Base-by-base conservation (phyloP, 1,139 yeast genomes). In the Candida labiduridarum region DNA sequence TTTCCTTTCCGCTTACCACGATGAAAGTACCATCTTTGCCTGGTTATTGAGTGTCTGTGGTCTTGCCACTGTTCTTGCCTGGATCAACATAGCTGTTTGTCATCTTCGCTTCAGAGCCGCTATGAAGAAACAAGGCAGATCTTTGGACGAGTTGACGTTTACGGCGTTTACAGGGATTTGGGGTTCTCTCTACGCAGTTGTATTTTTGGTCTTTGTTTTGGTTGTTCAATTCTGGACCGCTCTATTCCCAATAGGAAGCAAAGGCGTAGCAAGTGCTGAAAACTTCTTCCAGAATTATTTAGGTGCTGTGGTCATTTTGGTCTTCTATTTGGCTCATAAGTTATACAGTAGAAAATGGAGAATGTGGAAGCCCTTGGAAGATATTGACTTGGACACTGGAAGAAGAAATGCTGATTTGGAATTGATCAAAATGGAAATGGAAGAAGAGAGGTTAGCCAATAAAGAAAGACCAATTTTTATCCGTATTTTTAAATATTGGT, bases 1-100 rank as follows among this genome's bases (percentile, higher is more conserved):
- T 40, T 75, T 75, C 52, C 68, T 74, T 15, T 62, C 75, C 30
- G 80, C 78, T 11, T 71, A 72, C 18, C 60, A 68, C 12, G 63
- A 73, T 49, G 67, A 74, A 55, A 67, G 62, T 9, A 66, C 63
- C 27, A 73, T 75, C 6, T 75, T 75, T 53, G 63, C 57, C 16
- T 75, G 80, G 80, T 65, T 75, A 56, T 65, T 75, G 48, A 70
- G 78, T 44, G 67, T 74, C 9, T 67, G 75, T 44, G 79, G 78
- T 4, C 65, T 75, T 52, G 69, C 74, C 15, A 71, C 79, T 27
- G 62, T 75, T 41, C 74, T 75, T 61, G 65, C 72, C 33, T 75
- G 79, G 79, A 68, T 70, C 15, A 67, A 72, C 46, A 73, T 74
- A 52, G 68, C 68, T 27, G 59, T 69, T 29, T 68, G 76, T 44